A percentile compares a stretch with the other conserved stretches of the same genome.
These are phyloP conservation scores for Saprolegnia parasitica DNA, from an alignment of 352 stramenopile species.

Conservation along the genomic window DNA sequence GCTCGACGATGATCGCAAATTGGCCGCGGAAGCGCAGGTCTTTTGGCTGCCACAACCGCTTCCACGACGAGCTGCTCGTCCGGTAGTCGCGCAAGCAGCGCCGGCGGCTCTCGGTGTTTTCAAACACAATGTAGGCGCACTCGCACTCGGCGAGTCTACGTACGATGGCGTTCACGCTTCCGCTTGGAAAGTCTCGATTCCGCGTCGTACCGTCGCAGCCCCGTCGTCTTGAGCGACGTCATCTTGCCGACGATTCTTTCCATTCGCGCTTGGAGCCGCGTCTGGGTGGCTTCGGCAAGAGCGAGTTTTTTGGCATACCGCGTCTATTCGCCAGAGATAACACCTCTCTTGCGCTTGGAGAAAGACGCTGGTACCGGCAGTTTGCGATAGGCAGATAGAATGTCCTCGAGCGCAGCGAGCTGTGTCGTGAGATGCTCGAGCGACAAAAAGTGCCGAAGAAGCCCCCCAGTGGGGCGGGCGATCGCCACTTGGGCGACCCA, in stretches of 20 bases:
- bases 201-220: background rate
- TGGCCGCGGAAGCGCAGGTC: constrained; percentile 53
- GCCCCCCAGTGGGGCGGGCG: constrained; percentile 59
- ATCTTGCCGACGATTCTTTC: constrained; percentile 60
- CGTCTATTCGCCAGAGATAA: background rate
- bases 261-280: constrained; percentile 36
- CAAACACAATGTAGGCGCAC: constrained; percentile 85
- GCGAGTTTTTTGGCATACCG: constrained; percentile 28
- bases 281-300: constrained; percentile 35
- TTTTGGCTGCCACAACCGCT: constrained; percentile 49
- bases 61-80: constrained; percentile 40
- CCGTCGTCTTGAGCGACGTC: constrained; percentile 45
- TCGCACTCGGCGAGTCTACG: constrained; percentile 53
- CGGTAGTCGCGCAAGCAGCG: constrained; percentile 77
- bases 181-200: background rate
- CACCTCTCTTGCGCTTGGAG: background rate
- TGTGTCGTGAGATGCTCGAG: constrained; percentile 61
- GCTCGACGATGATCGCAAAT: constrained; percentile 42
- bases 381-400: constrained; percentile 32
- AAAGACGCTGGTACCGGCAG: background rate
- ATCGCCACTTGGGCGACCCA: constrained; percentile 86
- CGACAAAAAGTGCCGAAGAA: constrained; percentile 64
- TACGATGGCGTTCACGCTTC: too few relatives aligned
- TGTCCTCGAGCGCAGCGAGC: constrained; percentile 51
- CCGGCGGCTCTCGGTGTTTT: constrained; percentile 72